Conservation (phyloP, 768 basidiomycete genomes). For the Termitomyces sp. region DNA sequence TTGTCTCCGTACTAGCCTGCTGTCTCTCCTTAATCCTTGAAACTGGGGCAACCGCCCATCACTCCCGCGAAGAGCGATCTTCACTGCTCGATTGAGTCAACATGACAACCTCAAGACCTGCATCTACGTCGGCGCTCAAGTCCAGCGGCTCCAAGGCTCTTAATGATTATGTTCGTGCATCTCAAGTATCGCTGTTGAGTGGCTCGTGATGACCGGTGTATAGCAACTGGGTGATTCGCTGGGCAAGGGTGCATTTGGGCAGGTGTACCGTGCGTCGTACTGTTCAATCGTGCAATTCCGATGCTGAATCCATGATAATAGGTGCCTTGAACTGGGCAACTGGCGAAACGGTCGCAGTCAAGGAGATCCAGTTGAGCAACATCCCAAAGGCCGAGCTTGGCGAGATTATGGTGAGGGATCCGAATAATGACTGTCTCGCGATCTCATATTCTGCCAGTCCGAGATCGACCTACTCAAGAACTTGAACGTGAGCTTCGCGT, state of each 20-base stretch:
- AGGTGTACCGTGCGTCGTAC: slow-evolving; percentile 81
- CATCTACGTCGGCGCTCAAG: slow-evolving; percentile 32
- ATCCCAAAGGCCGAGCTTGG: slow-evolving; percentile 91
- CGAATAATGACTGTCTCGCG: slow-evolving; percentile 2
- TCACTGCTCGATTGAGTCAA: slow-evolving; percentile 13
- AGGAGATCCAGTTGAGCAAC: slow-evolving; percentile 93
- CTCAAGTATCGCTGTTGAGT: neutral
- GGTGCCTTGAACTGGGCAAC: slow-evolving; percentile 93
- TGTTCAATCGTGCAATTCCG: neutral
- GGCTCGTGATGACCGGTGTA: slow-evolving; percentile 5
- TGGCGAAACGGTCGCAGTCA: slow-evolving; percentile 97
- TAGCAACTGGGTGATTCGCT: slow-evolving; percentile 96
- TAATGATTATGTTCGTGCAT: slow-evolving; percentile 58
- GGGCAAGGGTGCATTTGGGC: slow-evolving; percentile 97
- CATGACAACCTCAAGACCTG: slow-evolving; percentile 39
- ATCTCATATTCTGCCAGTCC: slow-evolving; percentile 49
- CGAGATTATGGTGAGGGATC: slow-evolving; percentile 86
- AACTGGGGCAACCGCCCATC: slow-evolving; percentile 14
- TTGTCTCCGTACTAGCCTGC: slow-evolving; percentile 8
- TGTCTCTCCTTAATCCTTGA: slow-evolving; percentile 17
- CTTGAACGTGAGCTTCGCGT: slow-evolving; percentile 63
- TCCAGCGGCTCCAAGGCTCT: slow-evolving; percentile 48
- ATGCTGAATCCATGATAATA: slow-evolving; percentile 24
- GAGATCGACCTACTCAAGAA: slow-evolving; percentile 98
- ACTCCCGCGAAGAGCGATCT: slow-evolving; percentile 10